Base-by-base conservation (phyloP, 352 stramenopile species). In the Phytophthora sansomeana region DNA sequence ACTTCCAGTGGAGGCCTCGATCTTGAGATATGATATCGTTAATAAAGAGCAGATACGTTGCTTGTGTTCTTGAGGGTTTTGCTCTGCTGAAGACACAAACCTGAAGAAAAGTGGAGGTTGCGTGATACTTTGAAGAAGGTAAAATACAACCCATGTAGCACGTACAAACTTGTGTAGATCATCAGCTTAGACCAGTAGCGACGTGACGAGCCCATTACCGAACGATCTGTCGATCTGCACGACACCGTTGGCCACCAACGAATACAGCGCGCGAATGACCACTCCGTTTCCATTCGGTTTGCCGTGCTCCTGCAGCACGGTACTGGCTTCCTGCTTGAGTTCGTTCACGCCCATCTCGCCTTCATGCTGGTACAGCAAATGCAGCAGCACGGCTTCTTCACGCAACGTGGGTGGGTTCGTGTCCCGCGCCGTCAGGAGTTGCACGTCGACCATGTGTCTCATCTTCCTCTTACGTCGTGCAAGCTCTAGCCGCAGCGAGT, bases 161-260 rank as follows among this genome's bases (percentile, higher is more conserved):
- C 26, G 8, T 35, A 43, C 35, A 13, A 14, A 42, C 5, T 42
- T 19, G 14, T 42, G 8, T 42, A 42, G 35, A 42, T 42, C 36
- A 39, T 14, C 24, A 33, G 46, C 28, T 60, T 72, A 92, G 8
- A 92, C 72, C 28, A 92, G 65, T 16, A 92, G 55, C 7, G 74
- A 88, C 5, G 83, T 92, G 26, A 90, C 81, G 21, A 92, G 72
- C 1, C 83, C 83, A 41, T 85, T 84, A 28, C 79, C 78, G 47
- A 81, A 85, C 3, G 79, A 88, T 9, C 83, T 73, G 57, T 92
- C 83, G 53, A 90, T 88, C 57, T 90, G 83, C 62, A 92, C 81
- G 6, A 89, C 66, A n/a, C 80, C 79, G 38, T 86, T 89, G 28
- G 77, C 83, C 11, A 92, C 79, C 3, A 92, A 66, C 36, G 81